Evolutionary conservation across 371 early-diverging fungal species (phyloP).

Genomic region (Mortierella sp.): DNA sequence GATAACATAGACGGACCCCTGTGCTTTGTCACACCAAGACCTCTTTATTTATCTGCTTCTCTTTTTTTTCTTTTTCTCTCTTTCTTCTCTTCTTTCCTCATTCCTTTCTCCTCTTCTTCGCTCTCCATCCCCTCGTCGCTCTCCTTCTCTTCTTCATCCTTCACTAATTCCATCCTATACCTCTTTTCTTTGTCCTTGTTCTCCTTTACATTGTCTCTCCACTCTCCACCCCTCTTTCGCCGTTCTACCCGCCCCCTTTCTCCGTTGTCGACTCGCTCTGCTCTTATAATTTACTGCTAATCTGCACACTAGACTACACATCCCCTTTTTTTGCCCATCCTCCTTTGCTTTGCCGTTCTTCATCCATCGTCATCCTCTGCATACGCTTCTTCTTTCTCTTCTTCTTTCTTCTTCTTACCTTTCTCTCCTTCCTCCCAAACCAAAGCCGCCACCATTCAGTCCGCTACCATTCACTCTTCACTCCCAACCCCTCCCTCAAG

Average conservation of each 20-base stretch:
- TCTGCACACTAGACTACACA: not conserved
- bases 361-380: not conserved
- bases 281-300: not conserved
- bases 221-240: not conserved
- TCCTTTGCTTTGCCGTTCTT: too few relatives aligned
- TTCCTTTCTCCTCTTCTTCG: slow-evolving; percentile 3
- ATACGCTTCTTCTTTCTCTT: not conserved
- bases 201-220: not conserved
- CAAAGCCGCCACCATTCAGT: slow-evolving; percentile 9
- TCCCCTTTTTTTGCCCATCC: not conserved
- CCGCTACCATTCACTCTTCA: slow-evolving; percentile 27
- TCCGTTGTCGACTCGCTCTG: not conserved
- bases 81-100: not conserved
- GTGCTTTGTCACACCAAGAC: not conserved
- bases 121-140: slow-evolving; percentile 4
- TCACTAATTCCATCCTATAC: slow-evolving; percentile 8
- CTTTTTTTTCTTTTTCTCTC: slow-evolving; percentile 5
- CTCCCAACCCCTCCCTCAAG: slow-evolving; percentile 40
- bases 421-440: not conserved
- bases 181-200: not conserved
- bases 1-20: not conserved
- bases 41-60: not conserved
- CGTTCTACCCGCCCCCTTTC: not conserved
- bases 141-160: slow-evolving; percentile 4
- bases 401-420: not conserved